Conservation (phyloP, 2,329 filamentous ascomycete genomes). For the Cryphonectria parasitica region DNA sequence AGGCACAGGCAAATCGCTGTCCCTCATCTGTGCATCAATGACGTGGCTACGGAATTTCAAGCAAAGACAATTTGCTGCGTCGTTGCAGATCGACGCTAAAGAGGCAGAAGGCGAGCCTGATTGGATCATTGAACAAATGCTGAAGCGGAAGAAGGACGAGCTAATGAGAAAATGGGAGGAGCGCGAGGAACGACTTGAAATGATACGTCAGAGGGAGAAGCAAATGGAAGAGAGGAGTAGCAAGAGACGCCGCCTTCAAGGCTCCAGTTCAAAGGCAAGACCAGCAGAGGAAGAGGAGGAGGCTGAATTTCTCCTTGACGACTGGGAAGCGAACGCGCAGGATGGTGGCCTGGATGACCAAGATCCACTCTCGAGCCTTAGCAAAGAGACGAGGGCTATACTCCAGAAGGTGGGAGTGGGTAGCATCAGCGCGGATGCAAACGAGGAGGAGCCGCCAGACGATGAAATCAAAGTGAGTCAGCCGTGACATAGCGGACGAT, state of each 20-base stretch:
- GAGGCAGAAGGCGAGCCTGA: constrained; percentile 71
- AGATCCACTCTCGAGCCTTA: constrained; percentile 59
- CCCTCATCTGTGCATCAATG: constrained; percentile 83
- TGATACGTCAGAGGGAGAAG: constrained; percentile 66
- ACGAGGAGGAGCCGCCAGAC: constrained; percentile 49
- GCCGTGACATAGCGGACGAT: constrained; percentile 13
- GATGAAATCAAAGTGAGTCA: constrained; percentile 68
- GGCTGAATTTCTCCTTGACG: constrained; percentile 74
- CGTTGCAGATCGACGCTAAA: constrained; percentile 48
- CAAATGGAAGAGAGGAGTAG: constrained; percentile 55
- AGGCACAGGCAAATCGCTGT: constrained; percentile 86
- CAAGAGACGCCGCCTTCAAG: constrained; percentile 52
- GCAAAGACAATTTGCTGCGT: constrained; percentile 59
- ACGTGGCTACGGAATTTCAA: constrained; percentile 92
- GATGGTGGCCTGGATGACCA: constrained; percentile 37
- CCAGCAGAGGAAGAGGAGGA: constrained; percentile 53
- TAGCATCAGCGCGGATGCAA: constrained; percentile 34
- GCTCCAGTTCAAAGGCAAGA: constrained; percentile 31
- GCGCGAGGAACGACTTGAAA: constrained; percentile 71
- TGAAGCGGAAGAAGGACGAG: constrained; percentile 68
- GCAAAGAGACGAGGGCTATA: constrained; percentile 74
- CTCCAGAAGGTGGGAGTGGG: constrained; percentile 68
- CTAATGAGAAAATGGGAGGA: constrained; percentile 70
- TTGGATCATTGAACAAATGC: constrained; percentile 82
- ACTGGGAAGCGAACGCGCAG: constrained; percentile 58